A percentile compares a stretch with the other conserved stretches of the same genome.
Conservation (phyloP, 345 rosid species). For the Salix arbutifolia region DNA sequence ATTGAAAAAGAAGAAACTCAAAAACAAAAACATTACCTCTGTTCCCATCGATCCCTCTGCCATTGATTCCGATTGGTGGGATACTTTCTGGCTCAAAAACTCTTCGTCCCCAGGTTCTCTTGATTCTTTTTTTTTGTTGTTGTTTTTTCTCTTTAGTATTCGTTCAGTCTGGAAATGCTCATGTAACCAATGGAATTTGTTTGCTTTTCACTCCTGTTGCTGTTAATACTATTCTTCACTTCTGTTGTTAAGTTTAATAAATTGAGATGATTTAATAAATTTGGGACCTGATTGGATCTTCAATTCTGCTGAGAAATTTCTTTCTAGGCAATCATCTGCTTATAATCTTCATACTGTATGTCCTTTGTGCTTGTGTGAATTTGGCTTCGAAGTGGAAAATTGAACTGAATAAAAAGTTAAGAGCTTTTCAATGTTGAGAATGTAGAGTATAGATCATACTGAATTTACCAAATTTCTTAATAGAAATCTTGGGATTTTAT, state of each 20-base stretch:
- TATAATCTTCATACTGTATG: not conserved
- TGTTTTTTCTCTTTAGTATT: not conserved
- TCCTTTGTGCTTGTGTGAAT: not conserved
- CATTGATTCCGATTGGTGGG: slow-evolving; percentile 92
- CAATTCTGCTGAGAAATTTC: not conserved
- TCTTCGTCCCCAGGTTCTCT: slow-evolving; percentile 55
- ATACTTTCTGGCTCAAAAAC: slow-evolving; percentile 68
- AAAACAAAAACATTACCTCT: slow-evolving; percentile 12
- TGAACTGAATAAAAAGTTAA: not conserved
- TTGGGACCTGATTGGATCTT: not conserved
- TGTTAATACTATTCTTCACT: not conserved
- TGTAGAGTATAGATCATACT: not conserved
- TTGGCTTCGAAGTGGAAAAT: not conserved
- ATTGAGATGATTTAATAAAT: not conserved
- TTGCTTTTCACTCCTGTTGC: not conserved
- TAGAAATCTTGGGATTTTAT: too few relatives aligned
- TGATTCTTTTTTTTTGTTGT: not conserved
- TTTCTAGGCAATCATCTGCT: not conserved
- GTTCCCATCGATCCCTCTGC: slow-evolving; percentile 66
- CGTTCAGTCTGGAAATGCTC: not conserved
- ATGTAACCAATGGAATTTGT: not conserved
- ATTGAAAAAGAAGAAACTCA: slow-evolving; percentile 47
- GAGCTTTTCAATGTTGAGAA: not conserved
- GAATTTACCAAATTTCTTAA: not conserved
- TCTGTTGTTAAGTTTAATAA: not conserved